Evolutionary conservation across 352 stramenopile species (phyloP), one percentile per base, ranked within the genome.

Genomic region (Paralagenidium karlingii): DNA sequence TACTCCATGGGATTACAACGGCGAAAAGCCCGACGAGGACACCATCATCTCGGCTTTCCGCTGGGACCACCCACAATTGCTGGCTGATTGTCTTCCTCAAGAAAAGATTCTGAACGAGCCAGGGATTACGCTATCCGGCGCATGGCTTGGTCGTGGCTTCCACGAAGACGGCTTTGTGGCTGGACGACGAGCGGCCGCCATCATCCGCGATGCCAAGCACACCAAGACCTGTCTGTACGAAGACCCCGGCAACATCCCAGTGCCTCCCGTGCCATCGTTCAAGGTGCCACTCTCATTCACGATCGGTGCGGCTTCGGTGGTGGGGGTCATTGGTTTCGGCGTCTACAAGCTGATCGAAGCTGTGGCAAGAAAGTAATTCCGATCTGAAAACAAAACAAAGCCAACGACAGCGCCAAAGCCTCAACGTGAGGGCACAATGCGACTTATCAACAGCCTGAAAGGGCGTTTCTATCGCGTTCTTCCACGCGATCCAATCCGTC

Each of bases 151-250:
- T 32, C 74, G 77, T 38, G 77, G 77, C 16, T 91, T 91, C 60
- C 77, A 91, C 49, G 77, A 91, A 49, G 77, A 91, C 39, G 77
- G 77, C 16, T 91, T 91, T 41, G 77, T 91, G 7, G 68, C 77
- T n/a, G 77, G 77, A 16, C 74, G 77, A 28, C 71, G 77, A 19
- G 77, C 68, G 7, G 77, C 77, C 16, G 64, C 68, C 28, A 91
- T 91, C 27, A 52, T 88, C 33, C 75, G 77, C 45, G 68, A 91
- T 48, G 51, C 67, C 34, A 82, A 80, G 58, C 61, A 85, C 58
- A 68, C 51, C 32, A 66, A 63, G 50, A 85, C 75, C 26, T 38
- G 46, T 25, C 49, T 90, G 49, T 90, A 90, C 56, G 69, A 90
- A 31, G 77, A 90, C 63, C 74, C 74, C 9, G 77, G 63, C 51